A percentile compares a stretch with the other conserved stretches of the same genome.
These are phyloP conservation scores for Suillus subaureus DNA, from an alignment of 768 basidiomycete species.

Conservation along the genomic window DNA sequence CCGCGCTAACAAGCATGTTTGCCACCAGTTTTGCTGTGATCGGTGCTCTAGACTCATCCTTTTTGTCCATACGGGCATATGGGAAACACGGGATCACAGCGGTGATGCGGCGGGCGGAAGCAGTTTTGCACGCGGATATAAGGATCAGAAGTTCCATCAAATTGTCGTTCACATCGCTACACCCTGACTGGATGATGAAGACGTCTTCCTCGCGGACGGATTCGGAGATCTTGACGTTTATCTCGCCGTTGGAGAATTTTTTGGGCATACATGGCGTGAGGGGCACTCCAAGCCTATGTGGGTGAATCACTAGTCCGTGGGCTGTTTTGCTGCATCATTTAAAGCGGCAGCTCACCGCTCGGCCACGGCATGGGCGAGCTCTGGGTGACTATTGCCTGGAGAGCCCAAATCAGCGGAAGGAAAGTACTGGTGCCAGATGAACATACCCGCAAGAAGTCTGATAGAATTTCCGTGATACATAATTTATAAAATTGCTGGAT, in stretches of 20 bases:
- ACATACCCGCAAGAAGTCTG: constrained; percentile 71
- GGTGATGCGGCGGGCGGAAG: constrained; percentile 92
- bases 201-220: constrained; percentile 98
- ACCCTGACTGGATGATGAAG: constrained; percentile 95
- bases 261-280: constrained; percentile 84
- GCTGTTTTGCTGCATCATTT: constrained; percentile 34
- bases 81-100: constrained; percentile 98
- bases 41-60: constrained; percentile 93
- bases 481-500: constrained; percentile 35
- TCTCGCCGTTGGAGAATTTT: constrained; percentile 95
- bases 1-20: constrained; percentile 96
- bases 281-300: constrained; percentile 81
- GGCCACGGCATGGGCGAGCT: constrained; percentile 93
- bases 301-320: constrained; percentile 54
- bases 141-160: constrained; percentile 99
- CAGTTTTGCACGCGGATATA: constrained; percentile 97
- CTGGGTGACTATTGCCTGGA: constrained; percentile 95
- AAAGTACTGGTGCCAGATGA: constrained; percentile 1
- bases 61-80: constrained; percentile 97
- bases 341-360: constrained; percentile 86
- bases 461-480: constrained; percentile 87
- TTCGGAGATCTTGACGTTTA: constrained; percentile 92
- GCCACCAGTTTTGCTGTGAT: constrained; percentile 99
- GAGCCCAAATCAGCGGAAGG: constrained; percentile 16
- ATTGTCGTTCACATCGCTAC: constrained; percentile 90